phyloP scores from a whole-genome alignment of 768 basidiomycete species.

The Dictyophora rubrovolvata region DNA sequence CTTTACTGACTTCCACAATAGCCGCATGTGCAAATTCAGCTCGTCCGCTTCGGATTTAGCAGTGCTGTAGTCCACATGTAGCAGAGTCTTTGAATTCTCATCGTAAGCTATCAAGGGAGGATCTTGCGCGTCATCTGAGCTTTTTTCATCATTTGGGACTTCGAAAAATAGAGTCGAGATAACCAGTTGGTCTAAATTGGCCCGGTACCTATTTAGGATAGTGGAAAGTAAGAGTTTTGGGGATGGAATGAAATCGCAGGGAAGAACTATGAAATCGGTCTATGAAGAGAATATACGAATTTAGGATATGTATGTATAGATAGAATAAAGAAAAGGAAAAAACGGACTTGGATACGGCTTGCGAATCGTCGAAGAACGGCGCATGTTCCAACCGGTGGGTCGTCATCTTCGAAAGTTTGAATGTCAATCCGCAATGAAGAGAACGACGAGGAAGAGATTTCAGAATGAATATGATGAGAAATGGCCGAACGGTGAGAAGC shows the following conservation, averaged over 20 bases:
- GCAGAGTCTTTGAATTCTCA: conserved; percentile 47
- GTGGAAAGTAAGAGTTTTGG: conserved; percentile 55
- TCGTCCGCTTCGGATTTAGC: conserved; percentile 64
- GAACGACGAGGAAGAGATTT: conserved; percentile 45
- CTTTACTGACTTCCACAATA: conserved; percentile 51
- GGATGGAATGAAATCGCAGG: conserved; percentile 86
- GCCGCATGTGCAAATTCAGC: conserved; percentile 61
- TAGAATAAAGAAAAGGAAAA: neutral
- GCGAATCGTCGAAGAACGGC: conserved; percentile 70
- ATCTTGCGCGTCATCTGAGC: conserved; percentile 57
- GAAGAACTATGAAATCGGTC: conserved; percentile 78
- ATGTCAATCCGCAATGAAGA: conserved; percentile 66
- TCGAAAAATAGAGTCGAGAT: conserved; percentile 60
- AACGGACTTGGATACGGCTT: conserved; percentile 46
- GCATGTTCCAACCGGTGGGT: conserved; percentile 61
- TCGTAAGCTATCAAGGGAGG: conserved; percentile 58
- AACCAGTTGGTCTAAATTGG: conserved; percentile 54
- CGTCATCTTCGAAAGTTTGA: conserved; percentile 70
- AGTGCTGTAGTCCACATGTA: conserved; percentile 59
- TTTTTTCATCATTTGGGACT: conserved; percentile 39
- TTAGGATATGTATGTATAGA: neutral
- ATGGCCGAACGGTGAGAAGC: conserved; percentile 62
- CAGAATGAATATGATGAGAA: conserved; percentile 78
- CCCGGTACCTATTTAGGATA: conserved; percentile 75
- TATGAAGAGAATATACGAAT: conserved; percentile 8